Base-by-base conservation (phyloP, 1,284 basidiomycete species). In the Cutaneotrichosporon spelunceum region DNA sequence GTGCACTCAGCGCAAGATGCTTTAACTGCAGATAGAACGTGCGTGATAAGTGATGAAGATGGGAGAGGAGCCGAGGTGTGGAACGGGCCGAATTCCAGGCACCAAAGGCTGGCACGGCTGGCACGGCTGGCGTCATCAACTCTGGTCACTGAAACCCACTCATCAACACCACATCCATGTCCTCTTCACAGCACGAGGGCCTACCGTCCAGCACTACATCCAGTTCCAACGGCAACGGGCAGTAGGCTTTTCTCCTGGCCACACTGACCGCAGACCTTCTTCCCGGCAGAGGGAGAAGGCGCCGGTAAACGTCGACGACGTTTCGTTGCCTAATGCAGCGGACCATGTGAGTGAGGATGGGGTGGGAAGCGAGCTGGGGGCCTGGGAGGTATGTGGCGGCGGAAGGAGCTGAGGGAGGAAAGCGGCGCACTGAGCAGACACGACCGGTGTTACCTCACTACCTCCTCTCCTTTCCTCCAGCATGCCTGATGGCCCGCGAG, bases 241-340 rank as follows among this genome's bases (percentile, higher is more conserved):
- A 23, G 45, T 49, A 19, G 8, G 48, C 16, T 27, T 24, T 8
- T 6, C 16, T 19, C 6, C 39, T 36, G 48, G 23, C 14, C 5
- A 24, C 10, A 27, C 56, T 62, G 36, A 62, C 56, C 2, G 10
- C 56, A 62, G 61, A 16, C 53, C 59, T 34, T 59, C 60, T 2
- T 49, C 60, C n/a, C 48, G 63, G 16, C 63, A 65, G 52, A 53
- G 63, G 19, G 63, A 65, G 39, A 64, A 64, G 57, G 60, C 64
- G 24, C 57, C 57, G 1, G 33, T 65, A 0, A 23, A 34, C 24
- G 54, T 57, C 14, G 39, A 56, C 13, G 44, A 56, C 13, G 52
- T 65, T 16, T 48, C 56, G 24, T 55, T 65, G 11, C 64, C 64
- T 5, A 36, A 57, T 13, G 24, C 33, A 2, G 54, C 57, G 11